Conservation (phyloP, 345 rosid genomes). For the Eutrema heterophyllum region DNA sequence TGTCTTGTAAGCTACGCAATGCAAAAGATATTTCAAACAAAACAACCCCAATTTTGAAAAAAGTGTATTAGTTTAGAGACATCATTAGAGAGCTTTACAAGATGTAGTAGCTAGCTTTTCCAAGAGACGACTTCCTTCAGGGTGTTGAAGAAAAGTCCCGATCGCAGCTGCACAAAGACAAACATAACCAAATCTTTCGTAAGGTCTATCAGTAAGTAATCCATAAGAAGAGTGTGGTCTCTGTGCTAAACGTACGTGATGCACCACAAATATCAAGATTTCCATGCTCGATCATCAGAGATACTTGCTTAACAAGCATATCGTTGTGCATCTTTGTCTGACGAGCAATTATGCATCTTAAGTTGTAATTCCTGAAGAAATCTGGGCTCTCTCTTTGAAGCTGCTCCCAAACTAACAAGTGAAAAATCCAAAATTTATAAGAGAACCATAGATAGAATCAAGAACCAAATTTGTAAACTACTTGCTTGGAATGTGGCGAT, state of each 20-base stretch:
- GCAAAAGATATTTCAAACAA: background rate
- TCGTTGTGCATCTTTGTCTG: background rate
- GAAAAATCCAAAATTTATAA: background rate
- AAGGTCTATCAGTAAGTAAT: background rate
- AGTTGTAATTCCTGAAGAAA: background rate
- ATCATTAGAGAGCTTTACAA: background rate
- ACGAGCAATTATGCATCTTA: background rate
- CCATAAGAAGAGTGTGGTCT: background rate
- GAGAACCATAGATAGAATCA: background rate
- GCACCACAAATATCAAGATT: background rate
- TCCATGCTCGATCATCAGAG: background rate
- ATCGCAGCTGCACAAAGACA: background rate
- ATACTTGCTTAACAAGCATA: background rate
- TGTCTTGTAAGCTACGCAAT: background rate
- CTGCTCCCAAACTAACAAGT: conserved; percentile 18
- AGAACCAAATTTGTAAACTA: background rate
- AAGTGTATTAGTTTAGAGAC: background rate
- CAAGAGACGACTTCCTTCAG: background rate
- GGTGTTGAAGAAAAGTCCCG: background rate
- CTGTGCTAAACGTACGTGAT: conserved; percentile 4
- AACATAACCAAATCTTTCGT: background rate
- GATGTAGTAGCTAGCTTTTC: background rate
- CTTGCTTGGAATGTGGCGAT: background rate
- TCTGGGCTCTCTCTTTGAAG: background rate
- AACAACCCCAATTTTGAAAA: background rate